Conservation (phyloP, 2,329 filamentous ascomycete genomes). For the Fusarium drepaniforme region DNA sequence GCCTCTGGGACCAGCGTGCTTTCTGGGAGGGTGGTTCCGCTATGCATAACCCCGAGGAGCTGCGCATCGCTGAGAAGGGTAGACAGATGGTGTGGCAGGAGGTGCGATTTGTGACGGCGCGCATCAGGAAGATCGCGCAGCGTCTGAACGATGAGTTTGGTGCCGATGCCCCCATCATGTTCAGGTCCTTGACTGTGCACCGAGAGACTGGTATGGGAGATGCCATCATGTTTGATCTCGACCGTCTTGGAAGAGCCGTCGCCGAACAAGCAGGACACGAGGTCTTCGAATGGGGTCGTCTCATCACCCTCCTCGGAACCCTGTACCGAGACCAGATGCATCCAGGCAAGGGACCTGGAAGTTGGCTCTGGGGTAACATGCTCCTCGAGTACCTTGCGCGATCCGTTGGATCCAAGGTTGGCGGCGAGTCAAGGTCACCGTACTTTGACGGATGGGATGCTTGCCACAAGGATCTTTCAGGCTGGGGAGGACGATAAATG, state of each 20-base stretch:
- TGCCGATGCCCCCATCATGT: slow-evolving; percentile 20
- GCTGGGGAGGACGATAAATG: slow-evolving; percentile 25
- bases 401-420: slow-evolving; percentile 5
- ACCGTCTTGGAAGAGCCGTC: slow-evolving; percentile 29
- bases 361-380: slow-evolving; percentile 37
- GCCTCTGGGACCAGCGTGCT: slow-evolving; percentile 32
- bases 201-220: slow-evolving; percentile 27
- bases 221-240: slow-evolving; percentile 35
- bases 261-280: slow-evolving; percentile 36
- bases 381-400: slow-evolving; percentile 28
- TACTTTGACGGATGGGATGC: slow-evolving; percentile 26
- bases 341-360: slow-evolving; percentile 27
- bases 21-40: slow-evolving; percentile 25
- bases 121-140: slow-evolving; percentile 28
- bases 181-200: slow-evolving; percentile 29
- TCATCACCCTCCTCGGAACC: slow-evolving; percentile 24
- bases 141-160: slow-evolving; percentile 26
- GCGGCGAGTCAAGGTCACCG: slow-evolving; percentile 7
- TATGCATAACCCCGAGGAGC: not conserved
- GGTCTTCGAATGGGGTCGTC: slow-evolving; percentile 32
- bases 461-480: not conserved
- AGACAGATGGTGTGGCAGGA: slow-evolving; percentile 37
- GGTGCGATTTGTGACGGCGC: slow-evolving; percentile 28
- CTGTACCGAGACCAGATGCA: slow-evolving; percentile 22
- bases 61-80: slow-evolving; percentile 5